Percentiles rank a stretch among this genome's conserved stretches.
Conservation (phyloP, 306 rosid species). For the Fagus sylvatica region DNA sequence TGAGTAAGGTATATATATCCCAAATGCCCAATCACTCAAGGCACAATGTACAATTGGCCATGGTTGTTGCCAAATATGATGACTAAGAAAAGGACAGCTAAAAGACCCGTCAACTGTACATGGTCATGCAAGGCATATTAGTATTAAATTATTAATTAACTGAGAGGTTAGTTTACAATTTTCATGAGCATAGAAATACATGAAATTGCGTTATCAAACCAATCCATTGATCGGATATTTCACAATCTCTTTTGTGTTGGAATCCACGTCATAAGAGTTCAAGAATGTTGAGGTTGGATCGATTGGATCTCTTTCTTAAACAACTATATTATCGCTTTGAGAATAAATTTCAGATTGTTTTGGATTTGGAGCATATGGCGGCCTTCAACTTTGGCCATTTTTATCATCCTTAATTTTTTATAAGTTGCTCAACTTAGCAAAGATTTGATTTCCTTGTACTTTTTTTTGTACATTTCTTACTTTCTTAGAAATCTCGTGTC, state of each 20-base stretch:
- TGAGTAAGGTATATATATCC: slow-evolving; percentile 2
- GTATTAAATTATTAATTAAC: too few relatives aligned
- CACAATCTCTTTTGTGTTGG: background rate
- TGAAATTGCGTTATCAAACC: background rate
- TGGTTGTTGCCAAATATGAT: slow-evolving; percentile 31
- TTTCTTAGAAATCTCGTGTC: background rate
- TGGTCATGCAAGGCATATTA: background rate
- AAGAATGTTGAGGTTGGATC: too few relatives aligned
- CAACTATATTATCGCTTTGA: background rate
- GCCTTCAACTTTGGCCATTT: background rate
- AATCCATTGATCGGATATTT: background rate
- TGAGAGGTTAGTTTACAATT: background rate
- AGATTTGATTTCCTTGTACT: background rate
- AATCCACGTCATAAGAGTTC: background rate
- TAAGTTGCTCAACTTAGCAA: background rate
- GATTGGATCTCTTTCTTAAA: background rate
- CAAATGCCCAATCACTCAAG: background rate
- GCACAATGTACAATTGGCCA: slow-evolving; percentile 12
- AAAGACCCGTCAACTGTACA: slow-evolving; percentile 13
- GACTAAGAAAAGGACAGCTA: slow-evolving; percentile 30
- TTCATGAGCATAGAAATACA: background rate
- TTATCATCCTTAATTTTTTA: background rate
- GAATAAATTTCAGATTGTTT: background rate
- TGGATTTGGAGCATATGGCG: background rate
- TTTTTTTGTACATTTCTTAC: background rate